Evolutionary conservation across 345 rosid species (phyloP).

Genomic region (Eucalyptus albens): DNA sequence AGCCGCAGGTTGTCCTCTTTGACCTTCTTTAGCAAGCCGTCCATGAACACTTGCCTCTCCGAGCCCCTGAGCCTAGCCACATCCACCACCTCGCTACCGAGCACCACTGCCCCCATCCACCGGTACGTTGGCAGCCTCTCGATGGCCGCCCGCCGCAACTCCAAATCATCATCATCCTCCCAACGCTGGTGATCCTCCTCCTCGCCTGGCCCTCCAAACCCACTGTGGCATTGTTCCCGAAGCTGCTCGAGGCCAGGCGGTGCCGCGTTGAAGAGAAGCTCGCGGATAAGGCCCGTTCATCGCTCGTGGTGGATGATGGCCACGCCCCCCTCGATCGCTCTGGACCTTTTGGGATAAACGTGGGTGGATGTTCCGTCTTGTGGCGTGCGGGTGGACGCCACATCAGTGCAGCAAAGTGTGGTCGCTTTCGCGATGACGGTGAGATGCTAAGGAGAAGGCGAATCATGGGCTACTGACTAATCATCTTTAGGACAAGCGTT

Average conservation of each 20-base stretch:
- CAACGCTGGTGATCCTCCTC: too few relatives aligned
- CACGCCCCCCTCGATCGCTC: too few relatives aligned
- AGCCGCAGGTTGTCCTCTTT: slow-evolving; percentile 8
- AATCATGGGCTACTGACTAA: too few relatives aligned
- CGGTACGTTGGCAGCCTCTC: slow-evolving; percentile 1
- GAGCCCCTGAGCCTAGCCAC: not conserved
- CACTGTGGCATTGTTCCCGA: accelerated
- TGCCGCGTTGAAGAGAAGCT: not conserved
- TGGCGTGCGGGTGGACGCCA: too few relatives aligned
- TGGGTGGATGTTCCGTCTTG: too few relatives aligned
- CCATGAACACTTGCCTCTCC: slow-evolving; percentile 7
- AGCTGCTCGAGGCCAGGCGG: not conserved
- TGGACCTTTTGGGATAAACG: too few relatives aligned
- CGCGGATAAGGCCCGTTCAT: too few relatives aligned
- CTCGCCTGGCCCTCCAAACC: not conserved
- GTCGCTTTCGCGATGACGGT: not conserved
- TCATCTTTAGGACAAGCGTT: too few relatives aligned
- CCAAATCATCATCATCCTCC: not conserved
- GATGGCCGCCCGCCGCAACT: slow-evolving; percentile 6
- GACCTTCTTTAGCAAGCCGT: slow-evolving; percentile 4
- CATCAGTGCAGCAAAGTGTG: too few relatives aligned
- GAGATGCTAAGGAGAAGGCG: too few relatives aligned
- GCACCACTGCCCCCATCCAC: not conserved
- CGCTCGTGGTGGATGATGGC: too few relatives aligned
- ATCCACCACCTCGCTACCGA: not conserved